Evolutionary conservation across 2,329 filamentous ascomycete genomes (phyloP), one percentile per base, ranked within the genome.

Genomic region (Thelonectria discophora): DNA sequence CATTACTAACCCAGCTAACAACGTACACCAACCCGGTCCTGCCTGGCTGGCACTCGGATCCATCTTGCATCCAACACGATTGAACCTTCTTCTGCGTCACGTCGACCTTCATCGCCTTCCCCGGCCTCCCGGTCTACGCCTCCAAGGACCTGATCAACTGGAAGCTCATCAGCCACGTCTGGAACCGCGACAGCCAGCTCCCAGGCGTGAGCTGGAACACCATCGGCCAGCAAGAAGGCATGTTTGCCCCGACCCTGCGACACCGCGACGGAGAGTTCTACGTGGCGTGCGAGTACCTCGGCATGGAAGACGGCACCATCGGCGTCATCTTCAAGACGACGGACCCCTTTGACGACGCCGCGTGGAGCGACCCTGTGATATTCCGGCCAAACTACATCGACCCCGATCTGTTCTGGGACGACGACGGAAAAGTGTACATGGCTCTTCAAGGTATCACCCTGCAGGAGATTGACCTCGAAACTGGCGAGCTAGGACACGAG

Each of bases 401-500:
- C 55, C 82, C 84, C 0, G 8, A 74, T 9, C 34, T 73, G 0
- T 84, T 86, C 66, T 88, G 84, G 82, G 82, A 87, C 51, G 79
- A 80, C 1, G 81, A 87, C 48, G 85, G 84, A 1, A 82, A 79
- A 58, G 75, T 80, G 0, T 88, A 86, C 58, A 79, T 85, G 3
- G 78, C 77, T 0, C 60, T 64, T 1, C 32, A 79, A 72, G 11
- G 79, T 1, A 70, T 74, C 9, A 63, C 66, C 0, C 58, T 72
- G 0, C 64, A 68, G 24, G 76, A 67, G 18, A 27, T 67, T 8
- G n/a, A 67, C 3, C 18, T 67, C 2, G 39, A 60, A 2, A 67
- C 64, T 0, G 65, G 65, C 1, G 15, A 55, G 4, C 42, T 65
- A 2, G 15, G 49, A 2, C 48, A 79, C 70, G 52, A 73, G 76